phyloP scores from a whole-genome alignment of 768 basidiomycete genomes.

The Auricularia sp. region DNA sequence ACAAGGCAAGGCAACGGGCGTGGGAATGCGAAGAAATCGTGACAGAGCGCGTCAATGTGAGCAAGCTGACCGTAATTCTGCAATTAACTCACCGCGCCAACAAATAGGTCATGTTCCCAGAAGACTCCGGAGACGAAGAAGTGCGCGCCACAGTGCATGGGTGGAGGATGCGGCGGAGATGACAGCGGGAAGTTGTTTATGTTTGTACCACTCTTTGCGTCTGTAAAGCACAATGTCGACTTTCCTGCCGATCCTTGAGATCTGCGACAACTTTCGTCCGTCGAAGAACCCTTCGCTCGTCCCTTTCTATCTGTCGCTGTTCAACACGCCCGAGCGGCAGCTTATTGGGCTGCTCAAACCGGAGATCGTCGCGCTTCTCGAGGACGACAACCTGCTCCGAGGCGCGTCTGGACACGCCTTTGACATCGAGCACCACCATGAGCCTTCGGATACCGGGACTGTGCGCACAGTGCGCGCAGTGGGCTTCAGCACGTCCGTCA shows the following conservation, averaged over 20 bases:
- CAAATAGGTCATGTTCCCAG: constrained; percentile 76
- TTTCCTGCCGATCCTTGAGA: constrained; percentile 54
- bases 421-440: constrained; percentile 17
- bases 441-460: not conserved
- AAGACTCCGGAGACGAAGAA: constrained; percentile 70
- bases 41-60: constrained; percentile 50
- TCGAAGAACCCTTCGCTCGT: constrained; percentile 35
- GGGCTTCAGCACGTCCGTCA: constrained; percentile 40
- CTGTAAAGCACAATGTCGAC: constrained; percentile 8
- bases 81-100: not conserved
- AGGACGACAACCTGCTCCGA: constrained; percentile 33
- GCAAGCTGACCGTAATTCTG: constrained; percentile 13
- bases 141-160: constrained; percentile 79
- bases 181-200: too few species aligned
- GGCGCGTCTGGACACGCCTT: constrained; percentile 40
- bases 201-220: too few species aligned
- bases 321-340: constrained; percentile 22
- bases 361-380: constrained; percentile 17
- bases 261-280: constrained; percentile 59
- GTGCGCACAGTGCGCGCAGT: constrained; percentile 17
- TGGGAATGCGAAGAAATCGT: constrained; percentile 70
- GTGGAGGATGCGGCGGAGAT: constrained; percentile 42
- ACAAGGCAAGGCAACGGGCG: constrained; percentile 44
- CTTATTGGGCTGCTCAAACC: constrained; percentile 35
- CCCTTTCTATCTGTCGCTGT: constrained; percentile 43